Percentiles rank a stretch among this genome's conserved stretches.
phyloP scores from a whole-genome alignment of 2,329 filamentous ascomycete species.

The Paecilomyces sp. region DNA sequence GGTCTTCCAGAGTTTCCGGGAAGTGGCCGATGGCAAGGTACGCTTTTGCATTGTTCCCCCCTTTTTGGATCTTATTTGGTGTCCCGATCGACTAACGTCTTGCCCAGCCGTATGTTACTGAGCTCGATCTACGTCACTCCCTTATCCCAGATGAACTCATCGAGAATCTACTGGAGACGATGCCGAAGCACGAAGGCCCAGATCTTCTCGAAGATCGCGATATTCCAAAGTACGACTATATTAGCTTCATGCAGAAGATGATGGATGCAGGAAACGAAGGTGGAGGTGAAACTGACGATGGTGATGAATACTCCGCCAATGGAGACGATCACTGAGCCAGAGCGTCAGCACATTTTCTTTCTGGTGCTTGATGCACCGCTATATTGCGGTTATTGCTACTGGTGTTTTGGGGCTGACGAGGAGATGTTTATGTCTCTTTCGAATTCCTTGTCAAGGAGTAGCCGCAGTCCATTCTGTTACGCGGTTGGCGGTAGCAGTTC shows the following conservation, averaged over 20 bases:
- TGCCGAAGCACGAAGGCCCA: slow-evolving; percentile 76
- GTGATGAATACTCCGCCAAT: slow-evolving; percentile 8
- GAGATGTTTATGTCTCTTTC: neutral
- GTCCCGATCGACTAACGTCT: slow-evolving; percentile 2
- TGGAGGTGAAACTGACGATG: slow-evolving; percentile 10
- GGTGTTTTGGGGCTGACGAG: neutral
- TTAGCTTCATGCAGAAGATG: slow-evolving; percentile 90
- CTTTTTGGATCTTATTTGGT: neutral
- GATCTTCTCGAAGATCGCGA: slow-evolving; percentile 81
- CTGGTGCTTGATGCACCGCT: slow-evolving; percentile 9
- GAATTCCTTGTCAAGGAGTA: neutral
- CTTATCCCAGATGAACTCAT: slow-evolving; percentile 96
- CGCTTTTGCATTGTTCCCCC: slow-evolving; percentile 11
- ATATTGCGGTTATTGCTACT: neutral
- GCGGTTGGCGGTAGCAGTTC: neutral
- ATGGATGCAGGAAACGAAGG: slow-evolving; percentile 42
- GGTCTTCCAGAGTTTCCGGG: slow-evolving; percentile 94
- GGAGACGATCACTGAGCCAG: slow-evolving; percentile 9
- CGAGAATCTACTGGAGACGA: slow-evolving; percentile 79
- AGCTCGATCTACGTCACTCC: slow-evolving; percentile 90
- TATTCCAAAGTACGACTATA: slow-evolving; percentile 87
- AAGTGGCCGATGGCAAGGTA: slow-evolving; percentile 92
- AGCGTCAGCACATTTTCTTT: slow-evolving; percentile 12
- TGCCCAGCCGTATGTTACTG: slow-evolving; percentile 78
- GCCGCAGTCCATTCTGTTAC: neutral